Conservation (phyloP, 1,284 basidiomycete genomes). For the Pseudozyma thailandica region DNA sequence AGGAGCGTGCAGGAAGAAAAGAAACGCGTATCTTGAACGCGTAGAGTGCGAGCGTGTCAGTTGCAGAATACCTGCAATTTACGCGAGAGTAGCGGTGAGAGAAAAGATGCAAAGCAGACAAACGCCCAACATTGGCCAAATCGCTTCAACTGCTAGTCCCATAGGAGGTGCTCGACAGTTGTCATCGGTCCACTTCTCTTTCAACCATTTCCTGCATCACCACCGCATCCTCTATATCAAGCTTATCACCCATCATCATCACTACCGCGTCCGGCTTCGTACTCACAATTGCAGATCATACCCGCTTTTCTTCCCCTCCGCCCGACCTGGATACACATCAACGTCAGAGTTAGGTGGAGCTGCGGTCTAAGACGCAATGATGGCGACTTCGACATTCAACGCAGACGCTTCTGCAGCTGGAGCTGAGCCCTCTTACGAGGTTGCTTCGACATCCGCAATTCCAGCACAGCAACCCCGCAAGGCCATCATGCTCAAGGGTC, state of each 20-base stretch:
- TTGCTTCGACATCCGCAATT: constrained; percentile 9
- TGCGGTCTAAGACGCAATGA: no score
- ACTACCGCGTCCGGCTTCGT: no score
- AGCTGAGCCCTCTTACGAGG: constrained; percentile 2
- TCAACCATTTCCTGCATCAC: neutral
- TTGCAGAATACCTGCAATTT: neutral
- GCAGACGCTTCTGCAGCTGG: neutral
- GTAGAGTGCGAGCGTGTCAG: neutral
- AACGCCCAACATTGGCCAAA: neutral
- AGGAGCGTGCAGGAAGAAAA: constrained; percentile 6
- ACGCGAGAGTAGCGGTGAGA: neutral
- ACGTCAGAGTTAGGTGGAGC: no score
- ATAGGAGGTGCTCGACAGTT: neutral
- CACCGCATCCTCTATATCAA: no score
- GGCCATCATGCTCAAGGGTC: constrained; percentile 63
- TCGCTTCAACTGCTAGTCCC: no score
- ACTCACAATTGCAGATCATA: no score
- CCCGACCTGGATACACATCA: neutral
- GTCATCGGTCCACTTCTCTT: neutral
- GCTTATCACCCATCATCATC: no score
- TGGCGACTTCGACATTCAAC: constrained; percentile 1
- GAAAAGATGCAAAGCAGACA: neutral
- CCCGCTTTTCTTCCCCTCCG: no score
- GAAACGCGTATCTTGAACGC: constrained; percentile 5
- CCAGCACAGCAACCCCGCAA: constrained; percentile 18